Evolutionary conservation across 768 basidiomycete genomes (phyloP).

Genomic region (Lentinula detonsa): DNA sequence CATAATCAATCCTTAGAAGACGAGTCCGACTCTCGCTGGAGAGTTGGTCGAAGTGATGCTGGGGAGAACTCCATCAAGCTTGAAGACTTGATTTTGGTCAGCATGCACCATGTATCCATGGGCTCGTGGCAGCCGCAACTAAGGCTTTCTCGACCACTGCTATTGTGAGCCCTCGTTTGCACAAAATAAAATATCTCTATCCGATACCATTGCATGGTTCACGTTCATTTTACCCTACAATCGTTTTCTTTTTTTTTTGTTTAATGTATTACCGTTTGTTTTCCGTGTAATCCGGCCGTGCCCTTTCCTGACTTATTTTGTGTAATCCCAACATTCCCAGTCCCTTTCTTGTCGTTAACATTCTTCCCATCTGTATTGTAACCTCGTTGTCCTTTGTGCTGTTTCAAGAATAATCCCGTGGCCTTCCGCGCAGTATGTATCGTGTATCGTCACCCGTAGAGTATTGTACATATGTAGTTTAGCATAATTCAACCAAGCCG

Average conservation of each 20-base stretch:
- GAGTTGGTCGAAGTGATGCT: slow-evolving; percentile 42
- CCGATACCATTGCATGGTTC: background rate
- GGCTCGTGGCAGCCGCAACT: slow-evolving; percentile 82
- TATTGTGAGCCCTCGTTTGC: background rate
- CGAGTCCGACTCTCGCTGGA: slow-evolving; percentile 55
- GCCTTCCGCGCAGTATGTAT: background rate
- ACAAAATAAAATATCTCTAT: background rate
- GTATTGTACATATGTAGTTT: background rate
- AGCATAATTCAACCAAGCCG: background rate
- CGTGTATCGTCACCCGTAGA: slow-evolving; percentile 1
- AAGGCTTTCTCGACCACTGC: slow-evolving; percentile 41
- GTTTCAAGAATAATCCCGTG: slow-evolving; percentile 4
- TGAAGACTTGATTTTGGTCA: slow-evolving; percentile 68
- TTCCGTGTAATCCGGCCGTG: background rate
- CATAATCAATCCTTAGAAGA: slow-evolving; percentile 52
- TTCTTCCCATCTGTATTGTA: slow-evolving; percentile 3
- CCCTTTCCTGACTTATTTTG: background rate
- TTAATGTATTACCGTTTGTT: background rate
- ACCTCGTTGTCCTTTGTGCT: background rate
- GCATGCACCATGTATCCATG: slow-evolving; percentile 78
- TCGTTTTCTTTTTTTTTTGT: background rate
- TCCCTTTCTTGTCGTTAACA: background rate
- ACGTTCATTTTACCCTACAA: background rate
- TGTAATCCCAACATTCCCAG: background rate
- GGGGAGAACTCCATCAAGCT: slow-evolving; percentile 41